Evolutionary conservation across 441 rosid genomes (phyloP), one percentile per base, ranked within the genome.

Genomic region (Corymbia citriodora): DNA sequence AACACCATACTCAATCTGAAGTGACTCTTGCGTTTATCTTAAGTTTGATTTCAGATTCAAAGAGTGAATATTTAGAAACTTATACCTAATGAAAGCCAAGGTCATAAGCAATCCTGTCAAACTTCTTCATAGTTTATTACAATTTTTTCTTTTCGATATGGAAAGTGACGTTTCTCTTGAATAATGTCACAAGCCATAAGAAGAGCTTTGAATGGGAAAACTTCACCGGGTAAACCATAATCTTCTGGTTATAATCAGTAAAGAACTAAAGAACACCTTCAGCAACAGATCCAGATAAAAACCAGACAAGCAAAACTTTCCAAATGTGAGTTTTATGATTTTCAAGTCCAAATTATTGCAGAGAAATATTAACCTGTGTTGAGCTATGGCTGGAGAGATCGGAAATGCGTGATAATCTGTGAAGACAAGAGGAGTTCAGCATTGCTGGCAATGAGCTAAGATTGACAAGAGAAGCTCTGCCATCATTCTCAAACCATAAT

Each of bases 381-480:
- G 92, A 92, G 40, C 93, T 93, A 88, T 91, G 90, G 89, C 72
- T 79, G 57, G 94, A 93, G 29, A 98, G 94, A 82, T 97, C 95
- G 88, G 98, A 92, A 87, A 97, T 95, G 90, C 93, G 29, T 3
- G 97, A 96, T 87, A 92, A 89, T 90, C 90, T 94, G 88, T 95
- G 98, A 92, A 97, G 97, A 89, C 99, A 96, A 68, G 98, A 93
- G 25, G 99, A 98, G 93, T 95, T 95, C 70, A 98, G 90, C 93
- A 98, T 93, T 81, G 99, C 99, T 49, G 99, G 97, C 92, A 98
- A 92, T 92, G 95, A 94, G 93, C 99, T 96, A 81, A 97, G 94
- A 93, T 96, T 97, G 92, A 97, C 91, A 52, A 97, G 92, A 87
- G 94, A 93, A 87, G 99, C 95, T 94, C 95, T 94, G 79, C 52